These are phyloP conservation scores for Podaxis sp. DNA, from an alignment of 768 basidiomycete species.

Conservation along the genomic window DNA sequence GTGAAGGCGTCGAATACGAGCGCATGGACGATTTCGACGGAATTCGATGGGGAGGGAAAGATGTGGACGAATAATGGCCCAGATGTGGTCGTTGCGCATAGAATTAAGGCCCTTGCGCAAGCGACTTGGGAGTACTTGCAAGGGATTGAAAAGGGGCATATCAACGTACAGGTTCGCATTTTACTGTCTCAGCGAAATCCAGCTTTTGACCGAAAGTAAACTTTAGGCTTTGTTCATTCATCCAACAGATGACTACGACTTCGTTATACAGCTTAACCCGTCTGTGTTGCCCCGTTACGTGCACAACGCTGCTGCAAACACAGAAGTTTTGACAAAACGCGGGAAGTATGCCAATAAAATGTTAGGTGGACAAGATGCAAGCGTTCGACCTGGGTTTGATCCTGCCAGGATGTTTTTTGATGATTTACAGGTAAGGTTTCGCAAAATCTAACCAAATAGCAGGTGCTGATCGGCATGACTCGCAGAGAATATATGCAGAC, in stretches of 20 bases:
- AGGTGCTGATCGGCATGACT: not conserved
- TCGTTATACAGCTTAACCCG: conserved; percentile 75
- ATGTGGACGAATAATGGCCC: conserved; percentile 77
- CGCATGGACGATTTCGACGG: conserved; percentile 81
- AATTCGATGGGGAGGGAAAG: conserved; percentile 68
- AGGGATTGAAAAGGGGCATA: conserved; percentile 44
- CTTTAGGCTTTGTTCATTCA: conserved; percentile 81
- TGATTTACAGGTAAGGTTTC: conserved; percentile 67
- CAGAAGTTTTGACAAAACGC: conserved; percentile 41
- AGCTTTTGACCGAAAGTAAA: not conserved
- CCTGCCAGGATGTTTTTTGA: conserved; percentile 65
- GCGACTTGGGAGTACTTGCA: conserved; percentile 69
- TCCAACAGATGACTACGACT: conserved; percentile 81
- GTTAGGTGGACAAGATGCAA: conserved; percentile 25
- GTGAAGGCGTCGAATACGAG: conserved; percentile 24
- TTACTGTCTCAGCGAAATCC: not conserved
- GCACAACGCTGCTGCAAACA: conserved; percentile 63
- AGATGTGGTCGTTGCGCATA: conserved; percentile 67
- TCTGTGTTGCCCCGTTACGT: conserved; percentile 66
- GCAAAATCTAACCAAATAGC: not conserved
- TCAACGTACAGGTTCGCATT: conserved; percentile 59
- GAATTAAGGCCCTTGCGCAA: conserved; percentile 70
- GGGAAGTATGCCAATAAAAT: conserved; percentile 48
- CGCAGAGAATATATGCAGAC: conserved; percentile 73
- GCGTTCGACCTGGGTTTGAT: conserved; percentile 72